phyloP scores from a whole-genome alignment of 106 monocot species.

The Alisma plantagoaquatica region DNA sequence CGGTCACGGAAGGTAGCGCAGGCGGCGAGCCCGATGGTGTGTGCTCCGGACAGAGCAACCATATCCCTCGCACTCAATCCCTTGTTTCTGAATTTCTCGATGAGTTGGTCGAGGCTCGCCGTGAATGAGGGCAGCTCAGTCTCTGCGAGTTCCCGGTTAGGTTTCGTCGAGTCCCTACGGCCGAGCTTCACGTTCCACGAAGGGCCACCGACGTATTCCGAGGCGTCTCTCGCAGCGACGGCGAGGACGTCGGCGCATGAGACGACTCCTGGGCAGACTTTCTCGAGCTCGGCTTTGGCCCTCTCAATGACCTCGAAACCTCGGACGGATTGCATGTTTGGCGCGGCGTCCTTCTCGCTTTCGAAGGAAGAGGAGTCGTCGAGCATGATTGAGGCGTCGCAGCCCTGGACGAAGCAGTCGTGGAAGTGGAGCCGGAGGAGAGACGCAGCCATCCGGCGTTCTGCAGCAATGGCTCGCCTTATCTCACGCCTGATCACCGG shows the following conservation, averaged over 20 bases:
- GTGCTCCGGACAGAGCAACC: too few relatives aligned
- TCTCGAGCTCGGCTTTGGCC: too few relatives aligned
- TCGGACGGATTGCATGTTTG: background rate
- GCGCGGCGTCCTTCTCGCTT: conserved; percentile 4
- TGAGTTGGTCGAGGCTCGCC: conserved; percentile 44
- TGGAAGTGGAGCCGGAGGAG: conserved; percentile 96
- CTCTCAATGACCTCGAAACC: too few relatives aligned
- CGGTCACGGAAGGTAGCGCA: too few relatives aligned
- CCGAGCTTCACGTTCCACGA: too few relatives aligned
- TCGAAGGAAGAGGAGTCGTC: conserved; percentile 1
- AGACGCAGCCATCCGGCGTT: conserved; percentile 94
- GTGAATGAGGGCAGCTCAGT: conserved; percentile 38
- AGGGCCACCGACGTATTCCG: background rate
- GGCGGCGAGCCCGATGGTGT: too few relatives aligned
- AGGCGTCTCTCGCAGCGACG: background rate
- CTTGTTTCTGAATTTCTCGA: too few relatives aligned
- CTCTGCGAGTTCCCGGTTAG: conserved; percentile 50
- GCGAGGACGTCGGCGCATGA: conserved; percentile 14
- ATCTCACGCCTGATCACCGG: background rate
- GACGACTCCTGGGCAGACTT: conserved; percentile 2
- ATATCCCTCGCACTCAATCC: too few relatives aligned
- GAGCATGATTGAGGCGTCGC: conserved; percentile 5
- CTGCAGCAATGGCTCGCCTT: conserved; percentile 1
- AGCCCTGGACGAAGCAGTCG: conserved; percentile 68
- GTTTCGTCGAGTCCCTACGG: conserved; percentile 46